Evolutionary conservation across 495 filamentous ascomycete species (phyloP).

Genomic region (Extremus antarcticus): DNA sequence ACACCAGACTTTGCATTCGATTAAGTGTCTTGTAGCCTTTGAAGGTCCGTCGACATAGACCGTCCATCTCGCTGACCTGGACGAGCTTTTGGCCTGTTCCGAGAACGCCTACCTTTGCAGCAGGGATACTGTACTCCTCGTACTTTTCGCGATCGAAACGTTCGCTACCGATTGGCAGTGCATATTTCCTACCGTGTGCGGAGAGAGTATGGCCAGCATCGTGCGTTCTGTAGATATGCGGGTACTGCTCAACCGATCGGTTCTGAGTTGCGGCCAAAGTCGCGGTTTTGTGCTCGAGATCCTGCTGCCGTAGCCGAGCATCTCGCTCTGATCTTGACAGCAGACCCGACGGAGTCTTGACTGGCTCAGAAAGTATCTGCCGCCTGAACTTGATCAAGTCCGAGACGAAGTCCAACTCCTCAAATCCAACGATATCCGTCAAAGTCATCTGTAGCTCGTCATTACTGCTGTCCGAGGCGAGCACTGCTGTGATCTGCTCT

Average conservation of each 20-base stretch:
- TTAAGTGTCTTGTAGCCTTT: constrained; percentile 88
- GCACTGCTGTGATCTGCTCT: constrained; percentile 57
- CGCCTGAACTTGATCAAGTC: constrained; percentile 64
- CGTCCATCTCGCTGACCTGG: constrained; percentile 72
- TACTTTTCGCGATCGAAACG: constrained; percentile 47
- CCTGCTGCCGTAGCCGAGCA: constrained; percentile 57
- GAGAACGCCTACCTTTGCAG: constrained; percentile 64
- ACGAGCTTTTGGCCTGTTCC: constrained; percentile 61
- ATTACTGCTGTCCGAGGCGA: constrained; percentile 55
- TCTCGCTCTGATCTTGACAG: constrained; percentile 65
- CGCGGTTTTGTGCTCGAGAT: constrained; percentile 73
- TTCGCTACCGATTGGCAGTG: constrained; percentile 26
- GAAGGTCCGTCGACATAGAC: constrained; percentile 82
- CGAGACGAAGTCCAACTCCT: constrained; percentile 80
- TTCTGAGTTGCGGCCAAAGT: constrained; percentile 50
- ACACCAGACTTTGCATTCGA: constrained; percentile 94
- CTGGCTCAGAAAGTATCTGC: constrained; percentile 43
- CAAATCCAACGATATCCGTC: constrained; percentile 85
- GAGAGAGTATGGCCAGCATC: constrained; percentile 74
- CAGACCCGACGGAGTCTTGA: constrained; percentile 35
- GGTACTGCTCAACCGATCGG: constrained; percentile 60
- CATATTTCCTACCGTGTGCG: constrained; percentile 64
- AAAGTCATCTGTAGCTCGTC: constrained; percentile 79
- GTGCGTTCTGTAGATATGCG: constrained; percentile 81
- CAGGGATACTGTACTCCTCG: constrained; percentile 79